Base-by-base conservation (phyloP, 2,329 filamentous ascomycete genomes). In the Cladosporium sp. region DNA sequence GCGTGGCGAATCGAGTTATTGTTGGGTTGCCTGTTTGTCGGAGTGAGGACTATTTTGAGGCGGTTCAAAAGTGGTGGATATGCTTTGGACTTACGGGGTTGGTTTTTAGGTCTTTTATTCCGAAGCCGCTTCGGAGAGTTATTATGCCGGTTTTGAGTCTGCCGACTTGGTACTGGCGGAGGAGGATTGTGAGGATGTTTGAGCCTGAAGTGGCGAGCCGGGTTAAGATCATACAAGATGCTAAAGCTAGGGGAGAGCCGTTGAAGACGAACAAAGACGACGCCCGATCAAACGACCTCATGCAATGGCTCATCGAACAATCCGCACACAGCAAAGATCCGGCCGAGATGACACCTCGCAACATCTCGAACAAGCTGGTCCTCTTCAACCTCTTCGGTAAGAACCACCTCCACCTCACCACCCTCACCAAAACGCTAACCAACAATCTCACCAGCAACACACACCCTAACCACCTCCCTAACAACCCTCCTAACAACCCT, bases 251-350 rank as follows among this genome's bases (percentile, higher is more conserved):
- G 32, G 57, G 34, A 30, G 56, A 59, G 30, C 16, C 46, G 2
- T n/a, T 30, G 7, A 18, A 23, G 1, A 21, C 23, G 10, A 32
- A 3, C 32, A 32, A 28, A 32, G 25, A 26, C 28, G 49, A 53
- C 0, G 46, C 54, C 18, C 48, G 57, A 4, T 34, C 46, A 5
- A 67, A 66, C 34, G 66, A 67, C 36, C 39, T 66, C 53, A 58
- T 67, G 64, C 66, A 67, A 54, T 67, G 66, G 66, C 57, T 67
- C 23, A 11, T 66, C 21, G 64, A 66, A 23, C 32, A 48, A 23
- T 30, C 36, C 13, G 48, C 46, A 8, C 60, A 23, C 5, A 67
- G 65, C 6, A 43, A 23, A 26, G 56, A 64, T 36, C 32, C 59
- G 2, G 53, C 43, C 7, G 51, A 64, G 21, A 51, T 53, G 30